Percentiles rank a stretch among this genome's conserved stretches.
Evolutionary conservation across 371 early-diverging fungal genomes (phyloP).

Genomic region (Catenaria anguillulae): DNA sequence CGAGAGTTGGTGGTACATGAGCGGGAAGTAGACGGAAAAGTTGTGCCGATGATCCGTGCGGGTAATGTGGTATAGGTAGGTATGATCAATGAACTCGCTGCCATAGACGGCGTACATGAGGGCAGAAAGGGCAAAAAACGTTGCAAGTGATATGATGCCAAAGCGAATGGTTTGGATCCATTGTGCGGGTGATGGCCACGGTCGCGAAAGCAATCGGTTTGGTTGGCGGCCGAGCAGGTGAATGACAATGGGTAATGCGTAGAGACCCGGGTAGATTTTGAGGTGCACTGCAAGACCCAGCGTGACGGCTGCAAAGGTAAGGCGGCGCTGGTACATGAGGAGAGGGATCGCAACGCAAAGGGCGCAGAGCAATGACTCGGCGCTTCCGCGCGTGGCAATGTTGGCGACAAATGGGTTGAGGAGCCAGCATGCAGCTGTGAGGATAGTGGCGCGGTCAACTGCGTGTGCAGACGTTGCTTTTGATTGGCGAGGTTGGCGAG

Average conservation of each 20-base stretch:
- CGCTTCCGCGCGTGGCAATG: conserved; percentile 89
- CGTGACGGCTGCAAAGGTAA: conserved; percentile 42
- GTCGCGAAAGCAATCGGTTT: too few relatives aligned
- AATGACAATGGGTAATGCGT: conserved; percentile 58
- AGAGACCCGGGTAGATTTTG: conserved; percentile 91
- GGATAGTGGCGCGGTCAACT: neutral
- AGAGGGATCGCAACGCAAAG: conserved; percentile 63
- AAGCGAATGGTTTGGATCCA: conserved; percentile 32
- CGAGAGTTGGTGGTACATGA: conserved; percentile 61
- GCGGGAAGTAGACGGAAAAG: conserved; percentile 81
- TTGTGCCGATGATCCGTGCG: conserved; percentile 97
- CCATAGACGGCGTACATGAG: conserved; percentile 65
- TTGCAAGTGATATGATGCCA: conserved; percentile 45
- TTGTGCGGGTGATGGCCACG: too few relatives aligned
- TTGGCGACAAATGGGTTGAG: conserved; percentile 89
- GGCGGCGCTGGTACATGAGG: conserved; percentile 35
- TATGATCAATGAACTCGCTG: conserved; percentile 69
- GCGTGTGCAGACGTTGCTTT: too few relatives aligned
- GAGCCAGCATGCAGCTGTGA: conserved; percentile 41
- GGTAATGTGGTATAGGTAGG: conserved; percentile 83
- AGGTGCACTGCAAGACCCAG: conserved; percentile 91
- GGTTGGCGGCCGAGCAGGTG: too few relatives aligned
- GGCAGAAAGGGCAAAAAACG: conserved; percentile 50
- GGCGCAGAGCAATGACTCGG: conserved; percentile 66
- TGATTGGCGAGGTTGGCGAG: too few relatives aligned